Evolutionary conservation across 2,329 filamentous ascomycete species (phyloP).

Genomic region (Epichloe sp.): DNA sequence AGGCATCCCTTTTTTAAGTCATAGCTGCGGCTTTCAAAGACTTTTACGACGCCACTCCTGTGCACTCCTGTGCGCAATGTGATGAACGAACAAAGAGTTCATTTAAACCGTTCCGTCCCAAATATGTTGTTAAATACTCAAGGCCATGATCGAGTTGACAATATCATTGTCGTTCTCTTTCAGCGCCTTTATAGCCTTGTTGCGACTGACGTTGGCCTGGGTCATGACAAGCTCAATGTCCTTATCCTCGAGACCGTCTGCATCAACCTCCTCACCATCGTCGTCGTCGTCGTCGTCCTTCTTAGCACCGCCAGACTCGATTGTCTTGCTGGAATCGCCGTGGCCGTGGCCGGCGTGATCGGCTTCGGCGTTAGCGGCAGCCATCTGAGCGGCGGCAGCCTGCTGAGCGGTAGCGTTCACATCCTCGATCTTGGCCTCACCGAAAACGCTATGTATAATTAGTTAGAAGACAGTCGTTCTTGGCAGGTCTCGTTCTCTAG

Average conservation of each 20-base stretch:
- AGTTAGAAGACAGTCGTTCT: background rate
- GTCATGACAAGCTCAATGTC: conserved; percentile 99
- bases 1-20: background rate
- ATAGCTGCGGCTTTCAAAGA: conserved; percentile 10
- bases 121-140: conserved; percentile 54
- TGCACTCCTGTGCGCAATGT: conserved; percentile 13
- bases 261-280: conserved; percentile 90
- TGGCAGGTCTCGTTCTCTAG: background rate
- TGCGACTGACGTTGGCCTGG: conserved; percentile 90
- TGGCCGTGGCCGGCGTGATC: conserved; percentile 63
- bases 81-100: conserved; percentile 5
- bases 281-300: conserved; percentile 80
- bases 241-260: conserved; percentile 90
- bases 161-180: conserved; percentile 99
- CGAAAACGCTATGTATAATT: conserved; percentile 63
- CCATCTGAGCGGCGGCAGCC: conserved; percentile 77
- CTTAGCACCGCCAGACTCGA: conserved; percentile 49
- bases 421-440: conserved; percentile 99
- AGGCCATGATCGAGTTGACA: conserved; percentile 99
- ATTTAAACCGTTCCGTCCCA: conserved; percentile 2
- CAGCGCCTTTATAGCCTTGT: conserved; percentile 97
- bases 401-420: conserved; percentile 97
- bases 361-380: conserved; percentile 50
- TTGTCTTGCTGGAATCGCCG: conserved; percentile 52
- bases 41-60: conserved; percentile 18